Evolutionary conservation across 129 eudicot genomes (phyloP).

Genomic region (Chrysanthemum lavandulifolium): DNA sequence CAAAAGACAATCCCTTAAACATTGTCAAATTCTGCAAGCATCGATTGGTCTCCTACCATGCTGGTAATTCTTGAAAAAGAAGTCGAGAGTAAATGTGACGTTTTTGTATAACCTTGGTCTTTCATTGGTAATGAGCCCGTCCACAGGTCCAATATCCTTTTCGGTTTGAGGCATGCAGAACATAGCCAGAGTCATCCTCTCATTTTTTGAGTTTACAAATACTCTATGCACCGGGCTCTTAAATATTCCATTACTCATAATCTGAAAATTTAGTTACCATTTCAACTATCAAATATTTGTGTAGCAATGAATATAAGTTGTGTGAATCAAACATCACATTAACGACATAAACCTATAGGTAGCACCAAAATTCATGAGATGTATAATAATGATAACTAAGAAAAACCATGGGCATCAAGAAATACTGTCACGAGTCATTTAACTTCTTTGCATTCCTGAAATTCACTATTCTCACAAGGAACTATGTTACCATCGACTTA

Average conservation of each 20-base stretch:
- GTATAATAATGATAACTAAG: no score
- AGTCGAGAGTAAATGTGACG: constrained; percentile 30
- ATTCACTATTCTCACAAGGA: no score
- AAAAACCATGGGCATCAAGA: no score
- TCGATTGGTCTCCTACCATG: constrained; percentile 41
- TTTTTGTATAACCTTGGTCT: constrained; percentile 44
- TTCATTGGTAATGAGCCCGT: constrained; percentile 31
- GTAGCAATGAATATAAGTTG: no score
- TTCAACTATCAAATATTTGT: no score
- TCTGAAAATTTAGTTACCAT: constrained; percentile 22
- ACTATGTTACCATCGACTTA: no score
- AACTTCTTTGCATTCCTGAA: no score
- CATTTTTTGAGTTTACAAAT: constrained; percentile 37
- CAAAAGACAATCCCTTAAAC: constrained; percentile 4
- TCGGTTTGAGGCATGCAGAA: constrained; percentile 47
- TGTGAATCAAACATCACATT: no score
- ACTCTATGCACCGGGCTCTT: constrained; percentile 67
- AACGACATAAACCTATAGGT: no score
- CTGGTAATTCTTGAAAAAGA: constrained; percentile 39
- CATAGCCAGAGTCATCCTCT: constrained; percentile 50
- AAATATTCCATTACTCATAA: constrained; percentile 68
- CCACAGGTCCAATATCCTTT: constrained; percentile 52
- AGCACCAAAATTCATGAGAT: no score
- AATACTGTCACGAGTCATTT: no score
- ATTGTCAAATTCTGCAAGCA: constrained; percentile 36